These are phyloP conservation scores for Castanospermum australe DNA, from an alignment of 306 rosid genomes.

Conservation along the genomic window DNA sequence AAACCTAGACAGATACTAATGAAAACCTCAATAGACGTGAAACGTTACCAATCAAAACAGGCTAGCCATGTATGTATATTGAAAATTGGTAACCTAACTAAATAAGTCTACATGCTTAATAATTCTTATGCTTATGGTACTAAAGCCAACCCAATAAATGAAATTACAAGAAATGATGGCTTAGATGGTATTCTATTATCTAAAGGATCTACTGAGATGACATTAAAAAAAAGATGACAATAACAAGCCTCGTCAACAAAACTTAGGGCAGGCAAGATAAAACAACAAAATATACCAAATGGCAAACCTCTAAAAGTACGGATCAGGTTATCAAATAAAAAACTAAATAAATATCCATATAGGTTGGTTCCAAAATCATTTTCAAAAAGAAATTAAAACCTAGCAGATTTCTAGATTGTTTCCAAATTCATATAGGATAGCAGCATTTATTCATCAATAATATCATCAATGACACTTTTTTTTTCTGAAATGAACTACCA, in stretches of 20 bases:
- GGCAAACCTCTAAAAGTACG: background rate
- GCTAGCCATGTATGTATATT: background rate
- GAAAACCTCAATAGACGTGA: background rate
- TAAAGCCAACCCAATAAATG: background rate
- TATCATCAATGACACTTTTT: background rate
- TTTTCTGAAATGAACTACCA: background rate
- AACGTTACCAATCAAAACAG: conserved; percentile 1
- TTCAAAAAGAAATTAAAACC: background rate
- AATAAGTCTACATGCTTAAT: background rate
- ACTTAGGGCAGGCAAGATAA: background rate
- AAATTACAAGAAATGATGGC: background rate
- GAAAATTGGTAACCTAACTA: background rate
- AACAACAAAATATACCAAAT: background rate
- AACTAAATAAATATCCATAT: background rate
- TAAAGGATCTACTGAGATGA: background rate
- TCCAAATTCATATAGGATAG: background rate
- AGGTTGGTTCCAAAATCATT: conserved; percentile 5
- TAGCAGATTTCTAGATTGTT: background rate
- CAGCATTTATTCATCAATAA: background rate
- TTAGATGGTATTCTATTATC: background rate
- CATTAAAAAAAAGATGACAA: background rate
- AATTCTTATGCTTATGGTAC: background rate
- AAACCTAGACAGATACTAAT: background rate
- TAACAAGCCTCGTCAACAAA: background rate
- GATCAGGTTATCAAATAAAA: background rate